Conservation (phyloP, 1,284 basidiomycete genomes). For the Sporisorium graminicola region DNA sequence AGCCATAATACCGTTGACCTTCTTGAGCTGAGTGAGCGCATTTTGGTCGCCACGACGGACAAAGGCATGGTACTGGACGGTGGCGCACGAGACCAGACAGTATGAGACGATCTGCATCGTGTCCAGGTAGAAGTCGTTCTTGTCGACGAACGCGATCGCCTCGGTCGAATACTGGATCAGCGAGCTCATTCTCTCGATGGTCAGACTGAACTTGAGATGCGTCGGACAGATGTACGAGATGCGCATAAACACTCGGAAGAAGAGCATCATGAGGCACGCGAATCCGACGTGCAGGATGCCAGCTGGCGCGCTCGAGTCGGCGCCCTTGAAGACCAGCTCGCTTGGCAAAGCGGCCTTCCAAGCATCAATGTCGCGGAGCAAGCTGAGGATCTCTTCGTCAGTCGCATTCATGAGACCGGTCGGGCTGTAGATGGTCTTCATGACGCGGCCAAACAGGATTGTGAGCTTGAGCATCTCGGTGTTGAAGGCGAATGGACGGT, state of each 20-base stretch:
- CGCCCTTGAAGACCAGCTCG: constrained; percentile 53
- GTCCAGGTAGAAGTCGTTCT: constrained; percentile 63
- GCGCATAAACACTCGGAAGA: constrained; percentile 66
- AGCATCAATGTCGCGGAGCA: constrained; percentile 61
- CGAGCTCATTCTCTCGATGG: constrained; percentile 63
- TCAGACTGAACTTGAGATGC: constrained; percentile 64
- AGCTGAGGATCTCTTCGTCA: constrained; percentile 61
- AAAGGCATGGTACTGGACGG: constrained; percentile 64
- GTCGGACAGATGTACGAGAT: constrained; percentile 66
- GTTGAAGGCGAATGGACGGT: constrained; percentile 64
- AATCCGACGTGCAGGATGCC: constrained; percentile 62
- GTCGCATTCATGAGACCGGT: constrained; percentile 66
- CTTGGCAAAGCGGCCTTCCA: constrained; percentile 59
- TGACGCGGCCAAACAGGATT: constrained; percentile 65
- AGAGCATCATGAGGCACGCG: constrained; percentile 62
- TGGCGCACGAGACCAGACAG: constrained; percentile 64
- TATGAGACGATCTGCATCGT: constrained; percentile 63
- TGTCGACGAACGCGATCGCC: constrained; percentile 61
- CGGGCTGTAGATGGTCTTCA: constrained; percentile 68
- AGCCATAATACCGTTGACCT: constrained; percentile 44
- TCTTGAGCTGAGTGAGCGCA: constrained; percentile 46
- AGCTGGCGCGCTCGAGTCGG: constrained; percentile 49
- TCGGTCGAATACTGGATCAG: constrained; percentile 58
- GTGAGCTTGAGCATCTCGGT: constrained; percentile 67
- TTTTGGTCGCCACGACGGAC: constrained; percentile 58